Conservation (phyloP, 2,329 filamentous ascomycete genomes). For the Aureobasidium sp. region DNA sequence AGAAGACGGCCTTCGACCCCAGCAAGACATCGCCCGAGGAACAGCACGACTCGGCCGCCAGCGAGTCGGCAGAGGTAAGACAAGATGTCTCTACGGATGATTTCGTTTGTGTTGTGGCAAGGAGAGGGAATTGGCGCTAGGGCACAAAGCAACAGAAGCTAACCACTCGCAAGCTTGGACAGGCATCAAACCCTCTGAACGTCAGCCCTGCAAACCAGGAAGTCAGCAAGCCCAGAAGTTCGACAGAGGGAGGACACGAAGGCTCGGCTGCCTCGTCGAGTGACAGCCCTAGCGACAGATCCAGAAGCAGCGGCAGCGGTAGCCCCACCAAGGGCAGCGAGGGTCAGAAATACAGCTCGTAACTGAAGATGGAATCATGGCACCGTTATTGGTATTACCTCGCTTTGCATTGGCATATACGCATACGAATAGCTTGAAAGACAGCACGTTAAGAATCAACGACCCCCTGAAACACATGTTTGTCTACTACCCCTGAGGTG, state of each 20-base stretch:
- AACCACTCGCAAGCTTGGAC: slow-evolving; percentile 10
- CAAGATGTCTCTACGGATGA: neutral
- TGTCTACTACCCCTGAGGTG: neutral
- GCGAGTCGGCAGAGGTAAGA: slow-evolving; percentile 25
- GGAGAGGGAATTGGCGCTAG: slow-evolving; percentile 21
- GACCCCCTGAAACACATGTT: neutral
- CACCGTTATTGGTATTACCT: neutral
- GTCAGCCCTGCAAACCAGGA: slow-evolving; percentile 54
- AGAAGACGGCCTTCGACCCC: slow-evolving; percentile 61
- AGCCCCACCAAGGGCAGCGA: slow-evolving; percentile 9
- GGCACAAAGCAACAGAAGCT: slow-evolving; percentile 11
- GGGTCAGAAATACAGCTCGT: slow-evolving; percentile 13
- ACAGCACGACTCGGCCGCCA: slow-evolving; percentile 38
- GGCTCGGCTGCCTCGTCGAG: slow-evolving; percentile 27
- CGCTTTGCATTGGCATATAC: neutral
- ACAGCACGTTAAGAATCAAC: neutral
- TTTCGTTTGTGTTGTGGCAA: neutral
- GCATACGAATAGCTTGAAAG: neutral
- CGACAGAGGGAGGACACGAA: slow-evolving; percentile 36
- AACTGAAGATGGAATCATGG: neutral
- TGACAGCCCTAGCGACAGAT: slow-evolving; percentile 32
- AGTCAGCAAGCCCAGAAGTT: slow-evolving; percentile 42
- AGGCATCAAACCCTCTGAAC: slow-evolving; percentile 43
- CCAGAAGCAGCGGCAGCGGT: slow-evolving; percentile 20
- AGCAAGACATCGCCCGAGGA: slow-evolving; percentile 58